Evolutionary conservation across 257 asterid genomes (phyloP).

Genomic region (Solanum chmielewskii): DNA sequence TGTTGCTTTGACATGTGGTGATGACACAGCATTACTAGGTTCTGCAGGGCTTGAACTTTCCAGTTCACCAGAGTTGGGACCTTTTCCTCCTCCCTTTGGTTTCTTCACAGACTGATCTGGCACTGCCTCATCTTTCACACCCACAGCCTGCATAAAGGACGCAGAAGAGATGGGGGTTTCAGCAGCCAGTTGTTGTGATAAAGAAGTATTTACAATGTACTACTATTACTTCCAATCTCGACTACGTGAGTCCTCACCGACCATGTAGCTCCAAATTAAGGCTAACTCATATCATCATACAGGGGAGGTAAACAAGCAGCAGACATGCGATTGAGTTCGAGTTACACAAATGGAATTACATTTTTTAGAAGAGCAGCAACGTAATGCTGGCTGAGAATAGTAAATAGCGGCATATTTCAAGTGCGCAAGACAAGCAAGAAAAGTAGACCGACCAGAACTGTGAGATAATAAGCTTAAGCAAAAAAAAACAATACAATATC

Average conservation of each 20-base stretch:
- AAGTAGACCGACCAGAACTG: background rate
- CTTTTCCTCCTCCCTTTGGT: conserved; percentile 30
- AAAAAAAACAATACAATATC: background rate
- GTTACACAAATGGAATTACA: background rate
- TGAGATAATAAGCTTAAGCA: background rate
- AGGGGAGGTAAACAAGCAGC: background rate
- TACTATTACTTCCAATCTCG: background rate
- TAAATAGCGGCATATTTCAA: background rate
- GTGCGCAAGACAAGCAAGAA: background rate
- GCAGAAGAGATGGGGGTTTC: background rate
- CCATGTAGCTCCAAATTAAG: background rate
- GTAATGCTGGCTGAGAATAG: background rate
- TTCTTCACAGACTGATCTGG: conserved; percentile 32
- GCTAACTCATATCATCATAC: background rate
- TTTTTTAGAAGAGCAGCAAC: background rate
- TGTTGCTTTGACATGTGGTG: conserved; percentile 19
- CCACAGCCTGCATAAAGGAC: conserved; percentile 45
- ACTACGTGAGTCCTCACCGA: background rate
- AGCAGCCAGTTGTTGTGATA: background rate
- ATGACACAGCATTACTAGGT: conserved; percentile 14
- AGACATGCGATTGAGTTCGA: background rate
- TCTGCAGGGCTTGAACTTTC: conserved; percentile 24
- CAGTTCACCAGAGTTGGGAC: conserved; percentile 23
- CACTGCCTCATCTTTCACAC: conserved; percentile 40
- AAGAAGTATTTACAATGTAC: background rate